Conservation (phyloP, 768 basidiomycete species). For the Pulveroboletus sp. region DNA sequence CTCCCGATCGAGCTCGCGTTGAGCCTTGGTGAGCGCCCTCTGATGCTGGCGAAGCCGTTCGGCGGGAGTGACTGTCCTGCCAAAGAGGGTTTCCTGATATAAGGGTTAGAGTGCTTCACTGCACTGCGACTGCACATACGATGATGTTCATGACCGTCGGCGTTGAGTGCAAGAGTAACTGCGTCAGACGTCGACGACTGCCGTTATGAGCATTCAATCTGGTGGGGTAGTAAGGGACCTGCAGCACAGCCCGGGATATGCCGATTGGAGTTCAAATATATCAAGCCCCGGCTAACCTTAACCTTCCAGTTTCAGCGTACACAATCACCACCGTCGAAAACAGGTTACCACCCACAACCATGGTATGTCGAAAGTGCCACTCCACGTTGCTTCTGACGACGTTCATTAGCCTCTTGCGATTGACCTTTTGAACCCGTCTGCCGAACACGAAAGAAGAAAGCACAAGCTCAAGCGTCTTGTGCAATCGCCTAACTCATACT, state of each 20-base stretch:
- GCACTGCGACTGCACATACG: constrained; percentile 32
- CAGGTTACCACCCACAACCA: constrained; percentile 9
- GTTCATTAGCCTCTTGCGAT: constrained; percentile 84
- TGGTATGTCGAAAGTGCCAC: constrained; percentile 11
- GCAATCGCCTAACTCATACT: constrained; percentile 97
- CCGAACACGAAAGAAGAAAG: constrained; percentile 77
- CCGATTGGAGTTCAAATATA: constrained; percentile 19
- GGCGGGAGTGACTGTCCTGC: constrained; percentile 89
- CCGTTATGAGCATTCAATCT: background rate
- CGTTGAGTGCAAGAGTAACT: constrained; percentile 12
- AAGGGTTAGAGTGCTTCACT: constrained; percentile 11
- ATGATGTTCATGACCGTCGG: constrained; percentile 69
- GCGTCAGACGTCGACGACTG: background rate
- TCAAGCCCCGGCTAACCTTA: constrained; percentile 21
- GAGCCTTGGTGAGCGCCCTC: constrained; percentile 91
- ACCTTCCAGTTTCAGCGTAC: constrained; percentile 16
- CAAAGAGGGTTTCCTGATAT: constrained; percentile 90
- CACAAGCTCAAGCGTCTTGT: constrained; percentile 99
- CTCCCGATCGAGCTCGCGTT: constrained; percentile 96
- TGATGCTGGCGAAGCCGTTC: constrained; percentile 97
- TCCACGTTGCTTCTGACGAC: constrained; percentile 4
- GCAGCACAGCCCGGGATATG: constrained; percentile 3
- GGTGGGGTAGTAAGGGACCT: too few species aligned
- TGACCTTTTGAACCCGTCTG: constrained; percentile 95
- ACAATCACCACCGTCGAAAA: constrained; percentile 23